phyloP scores from a whole-genome alignment of 1,139 yeast genomes.

The Magnusiomyces magnusii region DNA sequence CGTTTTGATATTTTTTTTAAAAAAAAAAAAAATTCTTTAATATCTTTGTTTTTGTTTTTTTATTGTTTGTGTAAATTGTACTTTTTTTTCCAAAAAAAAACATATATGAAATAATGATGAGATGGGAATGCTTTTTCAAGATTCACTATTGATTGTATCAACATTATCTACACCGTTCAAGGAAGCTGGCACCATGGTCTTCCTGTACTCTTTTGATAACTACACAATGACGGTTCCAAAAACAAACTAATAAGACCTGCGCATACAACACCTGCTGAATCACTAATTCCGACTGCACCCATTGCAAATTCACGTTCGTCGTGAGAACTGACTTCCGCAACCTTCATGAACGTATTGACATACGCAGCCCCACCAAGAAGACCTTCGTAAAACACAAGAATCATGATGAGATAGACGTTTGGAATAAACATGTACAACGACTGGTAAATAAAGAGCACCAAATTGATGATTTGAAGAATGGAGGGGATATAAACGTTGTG shows the following conservation, averaged over 20 bases:
- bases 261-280: conserved; percentile 75
- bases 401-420: conserved; percentile 55
- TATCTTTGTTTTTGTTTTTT: background rate
- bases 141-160: background rate
- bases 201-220: conserved; percentile 44
- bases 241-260: conserved; percentile 73
- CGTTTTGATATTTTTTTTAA: too few relatives aligned
- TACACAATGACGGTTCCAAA: conserved; percentile 68
- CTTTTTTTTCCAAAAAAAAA: too few relatives aligned
- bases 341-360: conserved; percentile 77
- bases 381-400: conserved; percentile 71
- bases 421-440: conserved; percentile 55
- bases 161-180: too few relatives aligned
- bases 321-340: conserved; percentile 53
- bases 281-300: conserved; percentile 93
- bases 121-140: too few relatives aligned
- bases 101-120: too few relatives aligned
- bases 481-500: conserved; percentile 55
- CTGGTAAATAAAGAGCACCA: conserved; percentile 53
- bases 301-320: conserved; percentile 72
- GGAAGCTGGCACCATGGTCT: conserved; percentile 36
- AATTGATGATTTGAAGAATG: conserved; percentile 58
- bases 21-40: background rate
- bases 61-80: background rate
- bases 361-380: conserved; percentile 85